Evolutionary conservation across 305 asterid genomes (phyloP).

Genomic region (Vinca major): DNA sequence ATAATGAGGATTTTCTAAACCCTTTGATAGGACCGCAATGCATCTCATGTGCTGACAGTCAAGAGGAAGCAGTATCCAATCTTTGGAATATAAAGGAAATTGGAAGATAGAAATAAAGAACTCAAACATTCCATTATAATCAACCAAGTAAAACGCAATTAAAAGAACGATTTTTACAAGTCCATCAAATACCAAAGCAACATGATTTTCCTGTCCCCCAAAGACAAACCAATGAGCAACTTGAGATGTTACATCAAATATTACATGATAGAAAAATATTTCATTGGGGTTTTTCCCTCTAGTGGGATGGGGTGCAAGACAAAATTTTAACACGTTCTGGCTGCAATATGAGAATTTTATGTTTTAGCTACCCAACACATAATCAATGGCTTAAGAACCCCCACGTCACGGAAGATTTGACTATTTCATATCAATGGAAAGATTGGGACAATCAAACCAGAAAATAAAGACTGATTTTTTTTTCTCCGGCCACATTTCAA

Average conservation of each 20-base stretch:
- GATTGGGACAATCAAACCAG: too few relatives aligned
- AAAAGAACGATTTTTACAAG: not conserved
- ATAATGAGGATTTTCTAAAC: constrained; percentile 1
- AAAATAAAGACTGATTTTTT: not conserved
- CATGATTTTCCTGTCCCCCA: not conserved
- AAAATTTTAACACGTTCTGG: not conserved
- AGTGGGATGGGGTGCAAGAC: not conserved
- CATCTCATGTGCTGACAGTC: not conserved
- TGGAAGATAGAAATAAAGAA: not conserved
- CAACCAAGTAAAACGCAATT: not conserved
- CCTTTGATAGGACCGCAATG: not conserved
- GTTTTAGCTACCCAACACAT: too few relatives aligned
- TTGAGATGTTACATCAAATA: not conserved
- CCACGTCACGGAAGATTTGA: not conserved
- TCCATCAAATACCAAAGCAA: not conserved
- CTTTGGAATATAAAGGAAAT: not conserved
- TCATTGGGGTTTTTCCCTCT: not conserved
- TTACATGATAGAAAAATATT: not conserved
- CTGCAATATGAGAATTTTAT: not conserved
- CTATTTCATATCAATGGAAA: too few relatives aligned
- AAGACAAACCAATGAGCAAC: not conserved
- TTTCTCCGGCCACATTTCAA: not conserved
- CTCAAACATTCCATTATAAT: not conserved
- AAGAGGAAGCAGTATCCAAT: not conserved
- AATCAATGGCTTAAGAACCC: too few relatives aligned